Evolutionary conservation across 768 basidiomycete species (phyloP).

Genomic region (Cytidiella melzeri): DNA sequence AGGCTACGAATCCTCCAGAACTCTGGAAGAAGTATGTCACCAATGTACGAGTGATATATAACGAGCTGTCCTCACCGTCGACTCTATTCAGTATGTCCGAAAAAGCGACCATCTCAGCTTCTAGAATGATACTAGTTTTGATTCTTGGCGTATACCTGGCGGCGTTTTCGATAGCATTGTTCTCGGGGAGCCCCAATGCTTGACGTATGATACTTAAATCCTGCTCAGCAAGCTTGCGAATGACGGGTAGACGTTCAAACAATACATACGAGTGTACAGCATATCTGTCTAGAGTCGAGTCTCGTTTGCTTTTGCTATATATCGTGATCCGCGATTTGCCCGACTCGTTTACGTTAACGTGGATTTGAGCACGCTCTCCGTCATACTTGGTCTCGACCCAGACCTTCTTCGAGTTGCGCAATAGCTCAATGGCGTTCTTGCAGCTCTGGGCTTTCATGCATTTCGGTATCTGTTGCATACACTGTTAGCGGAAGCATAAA

Average conservation of each 20-base stretch:
- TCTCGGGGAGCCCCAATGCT: conserved; percentile 43
- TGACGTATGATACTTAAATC: conserved; percentile 47
- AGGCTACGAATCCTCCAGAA: conserved; percentile 70
- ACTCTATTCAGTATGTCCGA: conserved; percentile 48
- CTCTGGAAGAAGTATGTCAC: conserved; percentile 35
- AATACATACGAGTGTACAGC: conserved; percentile 47
- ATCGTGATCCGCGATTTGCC: conserved; percentile 53
- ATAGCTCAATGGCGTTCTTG: conserved; percentile 43
- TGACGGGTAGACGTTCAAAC: background rate
- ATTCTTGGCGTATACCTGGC: conserved; percentile 4
- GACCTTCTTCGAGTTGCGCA: conserved; percentile 38
- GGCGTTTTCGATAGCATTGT: background rate
- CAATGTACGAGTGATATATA: background rate
- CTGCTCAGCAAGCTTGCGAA: too few relatives aligned
- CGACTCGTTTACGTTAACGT: conserved; percentile 48
- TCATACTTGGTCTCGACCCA: conserved; percentile 96
- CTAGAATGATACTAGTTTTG: conserved; percentile 38
- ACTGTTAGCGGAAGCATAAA: background rate
- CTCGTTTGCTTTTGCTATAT: conserved; percentile 82
- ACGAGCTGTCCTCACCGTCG: conserved; percentile 50
- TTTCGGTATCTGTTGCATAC: conserved; percentile 61
- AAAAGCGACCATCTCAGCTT: conserved; percentile 91
- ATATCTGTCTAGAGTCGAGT: conserved; percentile 72
- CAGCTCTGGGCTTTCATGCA: conserved; percentile 68
- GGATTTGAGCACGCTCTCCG: conserved; percentile 92